These are phyloP conservation scores for Silybum marianum DNA, from an alignment of 129 eudicot genomes.

Conservation along the genomic window DNA sequence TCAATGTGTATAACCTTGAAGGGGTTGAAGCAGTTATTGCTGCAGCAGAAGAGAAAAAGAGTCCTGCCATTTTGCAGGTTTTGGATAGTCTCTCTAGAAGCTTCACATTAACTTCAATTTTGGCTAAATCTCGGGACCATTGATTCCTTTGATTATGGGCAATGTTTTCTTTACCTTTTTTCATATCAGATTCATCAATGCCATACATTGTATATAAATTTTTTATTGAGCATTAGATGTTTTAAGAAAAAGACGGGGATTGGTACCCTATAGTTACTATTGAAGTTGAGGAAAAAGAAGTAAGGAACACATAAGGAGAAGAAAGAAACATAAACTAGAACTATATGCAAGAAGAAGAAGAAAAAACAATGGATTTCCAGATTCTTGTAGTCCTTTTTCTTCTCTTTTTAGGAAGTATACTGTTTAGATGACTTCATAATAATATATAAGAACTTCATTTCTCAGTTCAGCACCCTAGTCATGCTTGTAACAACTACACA, in stretches of 20 bases:
- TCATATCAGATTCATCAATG: not conserved
- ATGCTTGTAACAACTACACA: not conserved
- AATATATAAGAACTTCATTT: not conserved
- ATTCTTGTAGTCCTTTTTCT: not conserved
- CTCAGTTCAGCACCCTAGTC: not conserved
- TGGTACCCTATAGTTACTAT: no score
- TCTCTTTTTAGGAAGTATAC: not conserved
- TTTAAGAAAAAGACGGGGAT: no score
- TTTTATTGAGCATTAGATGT: not conserved
- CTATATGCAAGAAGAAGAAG: no score
- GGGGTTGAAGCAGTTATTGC: slow-evolving; percentile 97
- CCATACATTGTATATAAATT: not conserved
- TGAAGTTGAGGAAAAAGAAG: no score
- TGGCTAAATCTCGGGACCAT: not conserved
- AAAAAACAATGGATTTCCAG: not conserved
- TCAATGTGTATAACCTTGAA: slow-evolving; percentile 93
- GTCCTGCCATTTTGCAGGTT: slow-evolving; percentile 99
- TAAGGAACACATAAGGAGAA: no score
- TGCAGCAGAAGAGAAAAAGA: slow-evolving; percentile 89
- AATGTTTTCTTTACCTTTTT: not conserved
- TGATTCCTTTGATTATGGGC: not conserved
- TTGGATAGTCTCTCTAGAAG: slow-evolving; percentile 13
- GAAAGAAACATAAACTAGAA: no score
- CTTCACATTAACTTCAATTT: slow-evolving; percentile 2
- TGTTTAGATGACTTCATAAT: not conserved